Conservation (phyloP, 331 rosid species). For the Rosa hybrid region DNA sequence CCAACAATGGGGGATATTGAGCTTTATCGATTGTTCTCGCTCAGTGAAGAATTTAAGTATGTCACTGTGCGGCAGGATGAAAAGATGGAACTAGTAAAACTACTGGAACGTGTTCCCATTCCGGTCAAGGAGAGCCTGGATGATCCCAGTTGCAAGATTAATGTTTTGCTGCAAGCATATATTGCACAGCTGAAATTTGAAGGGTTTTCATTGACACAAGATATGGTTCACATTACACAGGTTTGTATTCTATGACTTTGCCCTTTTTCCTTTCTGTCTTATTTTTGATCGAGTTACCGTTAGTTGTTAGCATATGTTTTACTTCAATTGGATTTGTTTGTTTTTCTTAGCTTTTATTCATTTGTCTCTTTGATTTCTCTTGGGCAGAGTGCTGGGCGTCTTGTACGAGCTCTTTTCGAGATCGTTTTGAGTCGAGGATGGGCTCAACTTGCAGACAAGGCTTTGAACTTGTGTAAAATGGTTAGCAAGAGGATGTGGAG, state of each 20-base stretch:
- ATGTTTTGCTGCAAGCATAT: constrained; percentile 88
- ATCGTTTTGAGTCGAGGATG: constrained; percentile 90
- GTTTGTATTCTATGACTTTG: too few relatives aligned
- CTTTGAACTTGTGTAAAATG: constrained; percentile 94
- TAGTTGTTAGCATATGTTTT: too few relatives aligned
- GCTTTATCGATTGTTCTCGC: constrained; percentile 84
- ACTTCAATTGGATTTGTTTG: too few relatives aligned
- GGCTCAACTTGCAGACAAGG: constrained; percentile 94
- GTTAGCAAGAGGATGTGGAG: constrained; percentile 93
- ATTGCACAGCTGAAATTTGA: constrained; percentile 93
- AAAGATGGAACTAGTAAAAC: constrained; percentile 92
- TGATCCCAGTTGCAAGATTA: constrained; percentile 97
- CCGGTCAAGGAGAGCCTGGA: constrained; percentile 96
- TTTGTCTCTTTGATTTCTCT: too few relatives aligned
- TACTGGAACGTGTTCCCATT: constrained; percentile 91
- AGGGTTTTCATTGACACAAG: constrained; percentile 90
- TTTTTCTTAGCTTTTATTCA: too few relatives aligned
- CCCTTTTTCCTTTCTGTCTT: too few relatives aligned
- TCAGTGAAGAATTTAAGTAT: constrained; percentile 95
- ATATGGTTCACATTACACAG: constrained; percentile 98
- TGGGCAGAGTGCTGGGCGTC: constrained; percentile 77
- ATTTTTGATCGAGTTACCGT: too few relatives aligned
- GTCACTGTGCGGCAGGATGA: constrained; percentile 94
- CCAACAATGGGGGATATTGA: constrained; percentile 97
- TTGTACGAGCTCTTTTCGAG: constrained; percentile 97